These are phyloP conservation scores for Sporothrix pseudoabietina DNA, from an alignment of 2,329 filamentous ascomycete genomes.

Conservation along the genomic window DNA sequence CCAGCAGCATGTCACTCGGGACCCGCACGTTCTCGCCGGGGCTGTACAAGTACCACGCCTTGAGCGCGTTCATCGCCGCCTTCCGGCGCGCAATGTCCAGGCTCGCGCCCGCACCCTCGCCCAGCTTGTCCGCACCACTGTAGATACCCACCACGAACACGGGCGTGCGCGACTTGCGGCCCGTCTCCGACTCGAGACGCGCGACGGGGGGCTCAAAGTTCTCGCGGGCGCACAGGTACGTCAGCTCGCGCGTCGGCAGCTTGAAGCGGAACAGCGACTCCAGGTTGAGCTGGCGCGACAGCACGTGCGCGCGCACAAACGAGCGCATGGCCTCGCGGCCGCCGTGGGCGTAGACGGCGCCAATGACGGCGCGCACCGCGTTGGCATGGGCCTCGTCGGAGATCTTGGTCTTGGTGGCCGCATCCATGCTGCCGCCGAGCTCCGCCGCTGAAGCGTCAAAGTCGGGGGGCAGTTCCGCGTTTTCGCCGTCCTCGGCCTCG, in stretches of 20 bases:
- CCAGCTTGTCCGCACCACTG: conserved; percentile 86
- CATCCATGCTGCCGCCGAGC: conserved; percentile 32
- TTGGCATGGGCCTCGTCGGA: conserved; percentile 53
- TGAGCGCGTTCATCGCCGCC: conserved; percentile 82
- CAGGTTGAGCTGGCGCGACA: conserved; percentile 76
- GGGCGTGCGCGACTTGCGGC: conserved; percentile 77
- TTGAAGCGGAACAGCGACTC: conserved; percentile 80
- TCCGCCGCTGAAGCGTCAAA: conserved; percentile 26
- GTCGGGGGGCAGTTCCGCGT: conserved; percentile 27
- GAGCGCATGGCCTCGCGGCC: conserved; percentile 76
- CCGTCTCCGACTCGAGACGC: conserved; percentile 86
- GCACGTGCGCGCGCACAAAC: conserved; percentile 83
- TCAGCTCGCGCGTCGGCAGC: conserved; percentile 80
- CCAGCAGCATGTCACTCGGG: conserved; percentile 69
- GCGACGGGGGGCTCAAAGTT: conserved; percentile 86
- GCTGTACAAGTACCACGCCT: conserved; percentile 95
- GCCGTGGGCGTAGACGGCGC: conserved; percentile 81
- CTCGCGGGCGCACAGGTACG: conserved; percentile 81
- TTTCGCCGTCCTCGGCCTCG: conserved; percentile 29
- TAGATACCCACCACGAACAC: conserved; percentile 95
- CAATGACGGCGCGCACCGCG: conserved; percentile 82
- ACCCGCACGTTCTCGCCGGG: conserved; percentile 66
- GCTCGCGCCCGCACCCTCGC: conserved; percentile 81
- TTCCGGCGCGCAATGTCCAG: conserved; percentile 75
- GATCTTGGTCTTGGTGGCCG: conserved; percentile 37